Conservation (phyloP, 2,329 filamentous ascomycete species). For the Verticillium alfalfae region DNA sequence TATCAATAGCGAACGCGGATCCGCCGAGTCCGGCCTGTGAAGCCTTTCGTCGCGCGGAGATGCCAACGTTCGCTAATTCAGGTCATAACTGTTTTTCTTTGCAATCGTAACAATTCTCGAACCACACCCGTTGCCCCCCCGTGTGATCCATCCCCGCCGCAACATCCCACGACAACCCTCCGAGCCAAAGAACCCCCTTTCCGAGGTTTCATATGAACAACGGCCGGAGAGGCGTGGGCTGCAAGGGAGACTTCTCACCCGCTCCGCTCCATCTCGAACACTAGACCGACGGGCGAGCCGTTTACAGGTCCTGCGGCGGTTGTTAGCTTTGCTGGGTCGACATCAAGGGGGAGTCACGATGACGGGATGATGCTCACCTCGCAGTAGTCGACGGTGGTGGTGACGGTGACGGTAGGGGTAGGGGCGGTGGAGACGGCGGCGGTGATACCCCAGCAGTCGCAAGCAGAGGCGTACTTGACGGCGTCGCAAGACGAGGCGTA, state of each 20-base stretch:
- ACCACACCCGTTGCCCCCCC: not conserved
- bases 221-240: not conserved
- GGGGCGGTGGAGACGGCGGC: slow-evolving; percentile 28
- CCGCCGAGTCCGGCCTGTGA: not conserved
- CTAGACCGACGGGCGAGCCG: not conserved
- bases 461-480: slow-evolving; percentile 32
- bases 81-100: not conserved
- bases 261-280: not conserved
- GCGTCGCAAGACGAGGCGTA: slow-evolving; percentile 32
- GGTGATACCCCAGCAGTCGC: slow-evolving; percentile 39
- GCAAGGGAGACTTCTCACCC: not conserved
- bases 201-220: not conserved
- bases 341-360: not conserved
- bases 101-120: not conserved
- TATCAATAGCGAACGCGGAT: not conserved
- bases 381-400: slow-evolving; percentile 34
- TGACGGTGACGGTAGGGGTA: slow-evolving; percentile 34
- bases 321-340: not conserved
- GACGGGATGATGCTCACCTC: slow-evolving; percentile 15
- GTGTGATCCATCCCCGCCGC: not conserved
- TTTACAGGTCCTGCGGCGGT: slow-evolving; percentile 2
- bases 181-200: not conserved
- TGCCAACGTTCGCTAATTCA: not conserved
- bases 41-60: not conserved
- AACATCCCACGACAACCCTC: not conserved